A percentile compares a stretch with the other conserved stretches of the same genome.
Evolutionary conservation across 2,329 filamentous ascomycete genomes (phyloP).

Genomic region (Sarocladium kiliense): DNA sequence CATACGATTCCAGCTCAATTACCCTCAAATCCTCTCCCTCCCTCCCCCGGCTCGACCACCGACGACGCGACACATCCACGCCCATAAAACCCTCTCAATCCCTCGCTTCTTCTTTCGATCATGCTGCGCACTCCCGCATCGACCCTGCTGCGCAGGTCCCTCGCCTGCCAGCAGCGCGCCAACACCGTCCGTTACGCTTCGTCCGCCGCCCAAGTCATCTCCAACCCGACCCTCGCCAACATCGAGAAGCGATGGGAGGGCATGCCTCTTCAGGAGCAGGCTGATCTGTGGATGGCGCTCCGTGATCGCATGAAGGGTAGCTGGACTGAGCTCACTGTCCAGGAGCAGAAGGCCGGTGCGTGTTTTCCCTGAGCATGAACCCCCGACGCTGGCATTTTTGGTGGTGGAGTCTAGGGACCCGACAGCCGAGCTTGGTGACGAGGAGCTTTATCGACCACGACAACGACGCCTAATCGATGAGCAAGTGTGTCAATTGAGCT

Average conservation of each 20-base stretch:
- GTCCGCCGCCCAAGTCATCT: slow-evolving; percentile 74
- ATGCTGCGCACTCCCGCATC: slow-evolving; percentile 51
- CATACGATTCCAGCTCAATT: slow-evolving; percentile 10
- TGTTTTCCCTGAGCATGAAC: slow-evolving; percentile 24
- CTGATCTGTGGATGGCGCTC: slow-evolving; percentile 97
- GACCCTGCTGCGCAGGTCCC: slow-evolving; percentile 46
- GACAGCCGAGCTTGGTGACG: slow-evolving; percentile 5
- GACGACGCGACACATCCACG: slow-evolving; percentile 1
- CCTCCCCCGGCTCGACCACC: slow-evolving; percentile 1
- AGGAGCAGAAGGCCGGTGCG: slow-evolving; percentile 99
- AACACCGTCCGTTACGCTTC: slow-evolving; percentile 52
- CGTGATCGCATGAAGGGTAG: slow-evolving; percentile 98
- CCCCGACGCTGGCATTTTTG: slow-evolving; percentile 6
- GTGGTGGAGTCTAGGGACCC: slow-evolving; percentile 4
- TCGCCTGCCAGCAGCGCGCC: slow-evolving; percentile 30
- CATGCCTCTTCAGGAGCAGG: slow-evolving; percentile 98
- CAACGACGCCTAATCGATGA: background rate
- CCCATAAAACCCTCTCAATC: background rate
- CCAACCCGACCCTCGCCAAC: slow-evolving; percentile 93
- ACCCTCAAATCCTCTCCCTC: slow-evolving; percentile 9
- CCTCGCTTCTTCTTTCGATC: background rate
- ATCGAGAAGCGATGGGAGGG: slow-evolving; percentile 99
- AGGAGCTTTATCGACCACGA: background rate
- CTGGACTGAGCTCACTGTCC: slow-evolving; percentile 90
- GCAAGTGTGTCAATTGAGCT: slow-evolving; percentile 1